phyloP scores from a whole-genome alignment of 2,329 filamentous ascomycete genomes.

The Claviceps sp. region DNA sequence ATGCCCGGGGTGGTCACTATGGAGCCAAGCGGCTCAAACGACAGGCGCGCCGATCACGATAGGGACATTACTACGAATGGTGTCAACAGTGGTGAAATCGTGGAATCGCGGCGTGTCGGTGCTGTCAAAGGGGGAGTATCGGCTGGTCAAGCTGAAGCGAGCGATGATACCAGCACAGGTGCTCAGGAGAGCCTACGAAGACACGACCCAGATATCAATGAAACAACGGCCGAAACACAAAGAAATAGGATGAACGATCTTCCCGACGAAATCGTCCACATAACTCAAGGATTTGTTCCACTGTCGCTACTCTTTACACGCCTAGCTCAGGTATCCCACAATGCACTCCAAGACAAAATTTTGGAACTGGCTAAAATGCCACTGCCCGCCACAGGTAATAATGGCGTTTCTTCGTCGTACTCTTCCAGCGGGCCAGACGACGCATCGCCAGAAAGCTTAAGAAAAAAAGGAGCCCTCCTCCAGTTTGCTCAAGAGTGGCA shows the following conservation, averaged over 20 bases:
- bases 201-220: not conserved
- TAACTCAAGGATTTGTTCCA: slow-evolving; percentile 63
- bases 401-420: slow-evolving; percentile 31
- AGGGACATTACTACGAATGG: slow-evolving; percentile 33
- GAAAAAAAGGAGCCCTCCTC: slow-evolving; percentile 63
- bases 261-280: slow-evolving; percentile 53
- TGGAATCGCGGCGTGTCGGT: slow-evolving; percentile 12
- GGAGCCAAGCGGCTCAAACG: slow-evolving; percentile 41
- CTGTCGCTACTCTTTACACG: slow-evolving; percentile 63
- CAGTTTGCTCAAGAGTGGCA: slow-evolving; percentile 70
- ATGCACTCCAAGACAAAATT: slow-evolving; percentile 59
- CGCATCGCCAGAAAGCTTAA: slow-evolving; percentile 49
- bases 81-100: slow-evolving; percentile 24
- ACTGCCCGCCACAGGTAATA: slow-evolving; percentile 34
- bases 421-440: slow-evolving; percentile 33
- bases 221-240: not conserved
- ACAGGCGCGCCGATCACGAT: slow-evolving; percentile 42
- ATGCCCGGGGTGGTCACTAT: slow-evolving; percentile 43
- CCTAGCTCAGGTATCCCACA: slow-evolving; percentile 72
- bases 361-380: slow-evolving; percentile 57
- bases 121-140: slow-evolving; percentile 21
- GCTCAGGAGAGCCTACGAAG: slow-evolving; percentile 9
- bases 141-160: slow-evolving; percentile 3
- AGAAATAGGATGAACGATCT: slow-evolving; percentile 37
- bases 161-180: slow-evolving; percentile 12